Conservation (phyloP, 495 filamentous ascomycete genomes). For the Penicillium paxilli region DNA sequence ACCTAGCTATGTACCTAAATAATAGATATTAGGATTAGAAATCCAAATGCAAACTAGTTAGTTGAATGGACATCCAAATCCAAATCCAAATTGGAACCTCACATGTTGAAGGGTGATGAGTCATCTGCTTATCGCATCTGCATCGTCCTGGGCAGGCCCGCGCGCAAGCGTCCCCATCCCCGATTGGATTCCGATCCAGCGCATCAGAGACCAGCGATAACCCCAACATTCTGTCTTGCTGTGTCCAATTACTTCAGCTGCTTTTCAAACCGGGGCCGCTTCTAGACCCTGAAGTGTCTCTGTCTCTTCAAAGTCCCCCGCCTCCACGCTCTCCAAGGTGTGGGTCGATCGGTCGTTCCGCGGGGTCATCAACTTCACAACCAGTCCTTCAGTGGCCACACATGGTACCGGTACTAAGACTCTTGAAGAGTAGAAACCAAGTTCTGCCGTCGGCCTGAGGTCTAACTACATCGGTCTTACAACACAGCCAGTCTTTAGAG, state of each 20-base stretch:
- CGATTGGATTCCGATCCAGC: not conserved
- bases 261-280: constrained; percentile 1
- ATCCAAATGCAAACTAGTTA: too few relatives aligned
- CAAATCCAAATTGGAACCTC: too few relatives aligned
- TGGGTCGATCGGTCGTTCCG: constrained; percentile 25
- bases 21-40: too few relatives aligned
- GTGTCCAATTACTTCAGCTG: constrained; percentile 20
- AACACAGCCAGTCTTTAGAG: not conserved
- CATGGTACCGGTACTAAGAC: not conserved
- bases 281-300: not conserved
- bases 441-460: not conserved
- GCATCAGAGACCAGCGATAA: constrained; percentile 23
- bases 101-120: too few relatives aligned
- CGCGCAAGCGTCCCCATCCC: constrained; percentile 3
- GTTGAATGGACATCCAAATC: too few relatives aligned
- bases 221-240: not conserved
- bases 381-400: not conserved
- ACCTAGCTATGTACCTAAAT: too few relatives aligned
- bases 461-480: not conserved
- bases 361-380: constrained; percentile 13
- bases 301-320: constrained; percentile 10
- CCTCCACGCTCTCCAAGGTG: too few relatives aligned
- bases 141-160: constrained; percentile 12
- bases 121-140: constrained; percentile 1
- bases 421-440: not conserved